Base-by-base conservation (phyloP, 768 basidiomycete species). In the Amanita jacksonii region DNA sequence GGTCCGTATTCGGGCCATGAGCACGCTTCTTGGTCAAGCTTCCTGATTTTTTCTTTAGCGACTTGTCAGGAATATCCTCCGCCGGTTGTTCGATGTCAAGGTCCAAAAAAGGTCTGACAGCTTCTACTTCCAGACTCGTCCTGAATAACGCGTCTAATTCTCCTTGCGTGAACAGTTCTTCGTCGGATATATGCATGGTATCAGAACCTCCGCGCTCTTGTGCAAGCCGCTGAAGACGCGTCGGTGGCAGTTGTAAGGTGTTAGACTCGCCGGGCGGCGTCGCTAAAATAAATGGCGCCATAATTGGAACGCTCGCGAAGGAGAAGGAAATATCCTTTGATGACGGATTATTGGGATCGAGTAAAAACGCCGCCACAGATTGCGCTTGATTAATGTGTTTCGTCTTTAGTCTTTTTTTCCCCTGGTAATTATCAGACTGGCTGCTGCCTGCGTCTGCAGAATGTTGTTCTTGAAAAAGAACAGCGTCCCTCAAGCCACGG, bases 161-260 rank as follows among this genome's bases (percentile, higher is more conserved):
- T 2, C 77, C 81, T 23, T 74, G 70, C 3, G 62, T 71, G 47
- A 89, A 85, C 18, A 89, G 62, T 46, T 88, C 86, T 6, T 85
- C 79, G 48, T 90, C 86, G 1, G 53, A 49, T 15, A 89, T 74
- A 16, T 69, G 61, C 18, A 64, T 63, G 27, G 60, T 65, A 5
- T 62, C 64, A 37, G 68, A 68, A 27, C 78, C 79, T 35, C 83
- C 80, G 34, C 81, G 78, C 36, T 67, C 64, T 8, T 67, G 63
- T 0, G 69, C 62, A 25, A 89, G 69, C 20, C 79, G 60, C 49
- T 85, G 82, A 7, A 89, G 68, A 25, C 86, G 81, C 2, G 80
- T 78, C 19, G 22, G 25, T 19, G 37, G 10, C 27, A 38, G 19
- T n/a, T n/a, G n/a, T n/a, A n/a, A n/a, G n/a, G 16, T 27, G 9